Evolutionary conservation across 768 basidiomycete genomes (phyloP).

Genomic region (Boletus huronensis): DNA sequence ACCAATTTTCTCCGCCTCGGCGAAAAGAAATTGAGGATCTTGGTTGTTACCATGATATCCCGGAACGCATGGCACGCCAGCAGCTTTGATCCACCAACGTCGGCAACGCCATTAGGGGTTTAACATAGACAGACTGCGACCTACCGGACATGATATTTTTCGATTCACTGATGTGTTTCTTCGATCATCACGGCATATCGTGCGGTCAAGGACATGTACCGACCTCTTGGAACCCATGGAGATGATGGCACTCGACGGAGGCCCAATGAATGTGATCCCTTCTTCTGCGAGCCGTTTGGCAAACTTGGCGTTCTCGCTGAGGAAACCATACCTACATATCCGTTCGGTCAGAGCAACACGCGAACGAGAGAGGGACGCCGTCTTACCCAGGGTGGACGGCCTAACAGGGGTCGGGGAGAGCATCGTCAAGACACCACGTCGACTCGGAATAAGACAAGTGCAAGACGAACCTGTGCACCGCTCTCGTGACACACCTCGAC

Average conservation of each 20-base stretch:
- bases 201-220: constrained; percentile 1
- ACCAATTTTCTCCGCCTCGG: constrained; percentile 74
- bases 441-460: background rate
- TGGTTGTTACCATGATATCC: constrained; percentile 90
- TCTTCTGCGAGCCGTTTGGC: constrained; percentile 68
- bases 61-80: constrained; percentile 90
- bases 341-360: background rate
- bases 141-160: constrained; percentile 90
- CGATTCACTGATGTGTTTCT: constrained; percentile 60
- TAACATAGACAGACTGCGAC: constrained; percentile 12
- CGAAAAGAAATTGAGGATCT: constrained; percentile 62
- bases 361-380: constrained; percentile 1
- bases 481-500: constrained; percentile 76
- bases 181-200: background rate
- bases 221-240: constrained; percentile 97
- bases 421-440: background rate
- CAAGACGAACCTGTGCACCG: constrained; percentile 70
- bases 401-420: constrained; percentile 34
- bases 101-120: background rate
- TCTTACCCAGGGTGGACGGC: constrained; percentile 88
- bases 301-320: constrained; percentile 89
- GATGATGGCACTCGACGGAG: constrained; percentile 80
- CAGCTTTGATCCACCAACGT: constrained; percentile 45
- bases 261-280: constrained; percentile 88
- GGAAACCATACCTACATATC: constrained; percentile 71